A percentile compares a stretch with the other conserved stretches of the same genome.
Evolutionary conservation across 768 basidiomycete genomes (phyloP).

Genomic region (Polyporus arcularius): DNA sequence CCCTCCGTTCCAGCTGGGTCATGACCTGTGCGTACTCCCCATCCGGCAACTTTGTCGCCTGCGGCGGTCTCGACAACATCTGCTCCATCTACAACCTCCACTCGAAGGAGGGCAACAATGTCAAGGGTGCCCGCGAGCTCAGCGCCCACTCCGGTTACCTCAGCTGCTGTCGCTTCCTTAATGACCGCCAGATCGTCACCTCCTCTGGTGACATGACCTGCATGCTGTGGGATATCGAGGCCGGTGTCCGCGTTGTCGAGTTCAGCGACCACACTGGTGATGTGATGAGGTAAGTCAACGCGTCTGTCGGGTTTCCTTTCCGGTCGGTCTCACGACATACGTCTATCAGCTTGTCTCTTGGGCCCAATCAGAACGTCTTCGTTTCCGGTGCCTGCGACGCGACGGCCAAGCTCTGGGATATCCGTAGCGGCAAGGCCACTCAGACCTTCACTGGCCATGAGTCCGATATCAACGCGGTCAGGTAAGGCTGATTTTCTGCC

Average conservation of each 20-base stretch:
- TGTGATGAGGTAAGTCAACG: constrained; percentile 86
- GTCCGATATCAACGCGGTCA: constrained; percentile 98
- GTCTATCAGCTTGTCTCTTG: constrained; percentile 78
- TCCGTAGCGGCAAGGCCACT: constrained; percentile 94
- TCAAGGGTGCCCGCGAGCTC: constrained; percentile 91
- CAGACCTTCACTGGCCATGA: constrained; percentile 99
- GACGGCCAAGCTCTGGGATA: constrained; percentile 98
- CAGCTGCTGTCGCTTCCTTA: constrained; percentile 97
- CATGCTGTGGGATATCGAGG: constrained; percentile 99
- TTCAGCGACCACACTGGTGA: constrained; percentile 99
- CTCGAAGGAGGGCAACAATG: constrained; percentile 71
- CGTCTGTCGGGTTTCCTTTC: background rate
- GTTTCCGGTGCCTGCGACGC: constrained; percentile 99
- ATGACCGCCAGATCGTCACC: constrained; percentile 97
- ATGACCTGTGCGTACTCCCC: constrained; percentile 99
- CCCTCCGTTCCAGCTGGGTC: constrained; percentile 97
- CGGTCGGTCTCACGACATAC: background rate
- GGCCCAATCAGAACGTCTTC: constrained; percentile 91
- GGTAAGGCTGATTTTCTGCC: constrained; percentile 51
- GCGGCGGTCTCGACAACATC: constrained; percentile 98
- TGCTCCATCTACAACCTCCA: constrained; percentile 97
- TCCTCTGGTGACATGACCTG: constrained; percentile 99
- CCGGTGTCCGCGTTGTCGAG: constrained; percentile 95
- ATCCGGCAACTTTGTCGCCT: constrained; percentile 95
- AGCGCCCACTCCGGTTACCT: constrained; percentile 98